A percentile compares a stretch with the other conserved stretches of the same genome.
These are phyloP conservation scores for Mycosphaerella sp. DNA, from an alignment of 2,329 filamentous ascomycete species.

Conservation along the genomic window DNA sequence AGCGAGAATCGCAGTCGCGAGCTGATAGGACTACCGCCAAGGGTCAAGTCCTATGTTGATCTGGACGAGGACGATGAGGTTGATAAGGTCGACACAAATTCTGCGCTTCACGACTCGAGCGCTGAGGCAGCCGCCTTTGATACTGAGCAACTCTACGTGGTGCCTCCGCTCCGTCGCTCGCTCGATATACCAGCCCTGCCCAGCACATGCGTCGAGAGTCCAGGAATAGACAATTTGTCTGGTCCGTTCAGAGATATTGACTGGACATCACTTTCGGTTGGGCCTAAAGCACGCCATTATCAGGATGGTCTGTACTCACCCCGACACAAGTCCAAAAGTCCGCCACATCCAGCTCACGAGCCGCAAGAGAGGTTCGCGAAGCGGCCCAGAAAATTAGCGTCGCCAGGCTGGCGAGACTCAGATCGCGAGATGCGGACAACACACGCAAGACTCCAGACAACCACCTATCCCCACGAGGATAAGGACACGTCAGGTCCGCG, in stretches of 20 bases:
- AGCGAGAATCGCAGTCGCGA: not conserved
- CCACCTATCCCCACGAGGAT: too few species aligned
- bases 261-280: not conserved
- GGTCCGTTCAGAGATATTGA: too few species aligned
- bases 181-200: not conserved
- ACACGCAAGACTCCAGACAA: too few species aligned
- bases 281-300: not conserved
- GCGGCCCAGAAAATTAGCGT: too few species aligned
- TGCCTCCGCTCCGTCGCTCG: not conserved
- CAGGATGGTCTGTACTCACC: not conserved
- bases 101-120: not conserved
- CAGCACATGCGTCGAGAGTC: not conserved
- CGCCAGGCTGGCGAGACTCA: too few species aligned
- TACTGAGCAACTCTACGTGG: not conserved
- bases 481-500: too few species aligned
- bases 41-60: not conserved
- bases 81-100: not conserved
- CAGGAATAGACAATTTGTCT: too few species aligned
- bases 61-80: not conserved
- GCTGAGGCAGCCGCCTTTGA: not conserved
- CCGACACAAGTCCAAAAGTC: not conserved
- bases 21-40: not conserved
- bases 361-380: too few species aligned
- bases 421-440: too few species aligned
- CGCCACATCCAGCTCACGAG: not conserved